These are phyloP conservation scores for Setaria viridis DNA, from an alignment of 202 grass and related monocot genomes.

Conservation along the genomic window DNA sequence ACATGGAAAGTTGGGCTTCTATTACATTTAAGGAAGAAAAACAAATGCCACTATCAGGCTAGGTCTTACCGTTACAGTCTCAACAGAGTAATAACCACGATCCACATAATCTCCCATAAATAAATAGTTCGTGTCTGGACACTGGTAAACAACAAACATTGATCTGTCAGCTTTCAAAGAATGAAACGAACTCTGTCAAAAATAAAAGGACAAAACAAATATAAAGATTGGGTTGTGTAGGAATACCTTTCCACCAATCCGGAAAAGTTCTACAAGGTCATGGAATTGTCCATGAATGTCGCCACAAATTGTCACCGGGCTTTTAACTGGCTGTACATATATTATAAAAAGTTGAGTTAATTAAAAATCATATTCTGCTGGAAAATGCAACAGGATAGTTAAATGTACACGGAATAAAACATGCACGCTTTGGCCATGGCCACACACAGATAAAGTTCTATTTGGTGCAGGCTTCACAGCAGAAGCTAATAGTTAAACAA, in stretches of 20 bases:
- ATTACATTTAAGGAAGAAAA: conserved; percentile 4
- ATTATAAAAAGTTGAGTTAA: conserved; percentile 25
- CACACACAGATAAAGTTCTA: not conserved
- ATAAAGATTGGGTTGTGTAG: not conserved
- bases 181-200: not conserved
- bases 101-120: conserved; percentile 67
- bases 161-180: conserved; percentile 24
- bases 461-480: not conserved
- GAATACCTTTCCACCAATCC: conserved; percentile 59
- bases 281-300: conserved; percentile 66
- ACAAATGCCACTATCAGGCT: conserved; percentile 9
- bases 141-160: conserved; percentile 50
- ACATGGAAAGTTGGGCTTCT: not conserved
- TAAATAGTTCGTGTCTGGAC: conserved; percentile 58
- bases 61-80: conserved; percentile 58
- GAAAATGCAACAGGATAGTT: not conserved
- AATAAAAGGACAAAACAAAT: not conserved
- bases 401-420: conserved; percentile 10
- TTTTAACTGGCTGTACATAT: conserved; percentile 54
- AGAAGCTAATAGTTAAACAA: not conserved
- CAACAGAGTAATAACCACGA: conserved; percentile 66
- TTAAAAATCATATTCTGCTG: not conserved
- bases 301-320: conserved; percentile 62
- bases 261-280: conserved; percentile 59
- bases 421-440: not conserved